Evolutionary conservation across 1,284 basidiomycete species (phyloP).

Genomic region (Sporisorium exsertum): DNA sequence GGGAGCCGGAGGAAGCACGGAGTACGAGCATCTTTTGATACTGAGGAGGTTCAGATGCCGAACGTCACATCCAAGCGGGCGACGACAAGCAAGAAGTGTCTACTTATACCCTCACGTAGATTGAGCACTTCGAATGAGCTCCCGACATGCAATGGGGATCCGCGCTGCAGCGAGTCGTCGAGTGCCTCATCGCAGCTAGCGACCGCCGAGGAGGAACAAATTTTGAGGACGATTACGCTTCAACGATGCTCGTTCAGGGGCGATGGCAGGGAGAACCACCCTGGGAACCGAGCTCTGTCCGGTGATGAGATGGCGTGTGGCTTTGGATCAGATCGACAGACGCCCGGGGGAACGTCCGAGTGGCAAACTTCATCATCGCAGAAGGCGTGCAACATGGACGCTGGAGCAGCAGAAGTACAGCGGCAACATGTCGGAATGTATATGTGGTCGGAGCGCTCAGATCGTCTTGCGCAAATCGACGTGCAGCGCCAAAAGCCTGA

Average conservation of each 20-base stretch:
- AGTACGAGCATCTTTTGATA: background rate
- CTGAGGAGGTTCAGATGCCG: background rate
- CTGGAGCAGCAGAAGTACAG: background rate
- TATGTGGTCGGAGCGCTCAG: conserved; percentile 2
- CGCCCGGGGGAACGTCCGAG: background rate
- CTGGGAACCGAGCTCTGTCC: background rate
- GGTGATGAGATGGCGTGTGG: background rate
- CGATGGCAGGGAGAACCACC: too few relatives aligned
- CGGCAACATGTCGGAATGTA: too few relatives aligned
- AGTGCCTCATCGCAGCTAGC: too few relatives aligned
- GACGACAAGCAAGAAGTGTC: too few relatives aligned
- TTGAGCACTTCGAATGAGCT: too few relatives aligned
- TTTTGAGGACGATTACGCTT: too few relatives aligned
- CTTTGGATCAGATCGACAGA: background rate
- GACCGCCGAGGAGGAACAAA: too few relatives aligned
- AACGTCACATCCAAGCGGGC: too few relatives aligned
- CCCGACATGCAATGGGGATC: too few relatives aligned
- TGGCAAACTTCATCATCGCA: background rate
- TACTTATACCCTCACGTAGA: too few relatives aligned
- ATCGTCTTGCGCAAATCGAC: background rate
- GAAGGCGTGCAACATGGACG: background rate
- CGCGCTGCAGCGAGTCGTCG: too few relatives aligned
- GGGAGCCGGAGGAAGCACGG: background rate
- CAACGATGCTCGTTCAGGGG: too few relatives aligned
- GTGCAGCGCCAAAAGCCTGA: background rate